Evolutionary conservation across 164 flowering plant genomes (phyloP), one percentile per base, ranked within the genome.

Genomic region (Cinnamomum micranthum): DNA sequence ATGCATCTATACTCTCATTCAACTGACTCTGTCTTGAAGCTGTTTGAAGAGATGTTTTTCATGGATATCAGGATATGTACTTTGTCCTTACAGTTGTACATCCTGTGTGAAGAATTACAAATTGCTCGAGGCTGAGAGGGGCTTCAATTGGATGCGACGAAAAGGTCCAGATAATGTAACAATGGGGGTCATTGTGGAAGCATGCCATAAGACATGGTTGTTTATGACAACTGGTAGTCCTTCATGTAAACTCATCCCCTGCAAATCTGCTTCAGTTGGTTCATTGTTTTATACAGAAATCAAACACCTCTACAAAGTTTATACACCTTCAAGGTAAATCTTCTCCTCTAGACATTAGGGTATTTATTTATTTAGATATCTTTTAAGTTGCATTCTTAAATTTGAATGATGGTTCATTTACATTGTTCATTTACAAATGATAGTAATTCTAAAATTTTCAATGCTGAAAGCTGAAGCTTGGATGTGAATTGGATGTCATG

Each of bases 11-110:
- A 69, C 74, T 71, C 31, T 41, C 68, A 50, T 71, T 71, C 70
- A 50, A 80, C 83, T 24, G 76, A 47, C 73, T 51, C 70, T 73
- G 89, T 89, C 5, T 78, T 88, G 74, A 78, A 70, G 35, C 28
- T 87, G 59, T 82, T 77, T 76, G 82, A 85, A 75, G 89, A 90
- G 41, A 88, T 90, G 93, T 65, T 79, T 77, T 41, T 31, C 35
- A 31, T 31, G 35, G 35, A 31, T 63, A 68, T 79, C 79, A 71
- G 76, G 72, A 27, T 75, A 73, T 81, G 69, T 64, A 62, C 90
- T 90, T 33, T 72, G 80, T 59, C 71, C 52, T 13, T 67, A 73
- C 63, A 80, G 76, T 65, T 72, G 31, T 50, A 77, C 50, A 77
- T 81, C 31, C 73, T 86, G 41, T 75, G 81, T 55, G 72, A 80